These are phyloP conservation scores for Phytophthora palmivora DNA, from an alignment of 352 stramenopile genomes.

Conservation along the genomic window DNA sequence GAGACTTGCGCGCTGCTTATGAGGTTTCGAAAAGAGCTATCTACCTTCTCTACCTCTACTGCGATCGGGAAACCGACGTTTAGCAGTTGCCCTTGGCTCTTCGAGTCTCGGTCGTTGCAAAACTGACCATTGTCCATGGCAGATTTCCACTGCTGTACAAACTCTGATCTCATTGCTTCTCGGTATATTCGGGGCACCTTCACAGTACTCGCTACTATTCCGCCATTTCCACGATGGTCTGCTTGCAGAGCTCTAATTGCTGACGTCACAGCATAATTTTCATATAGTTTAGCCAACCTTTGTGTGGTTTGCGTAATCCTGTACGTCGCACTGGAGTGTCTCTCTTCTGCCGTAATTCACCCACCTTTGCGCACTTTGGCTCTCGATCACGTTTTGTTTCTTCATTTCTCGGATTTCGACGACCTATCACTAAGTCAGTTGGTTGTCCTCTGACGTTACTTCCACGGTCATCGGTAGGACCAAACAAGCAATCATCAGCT, in stretches of 20 bases:
- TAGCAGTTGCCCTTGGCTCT: too few relatives aligned
- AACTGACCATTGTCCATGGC: neutral
- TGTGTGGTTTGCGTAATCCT: neutral
- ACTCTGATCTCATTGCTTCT: neutral
- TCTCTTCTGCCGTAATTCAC: neutral
- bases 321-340: neutral
- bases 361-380: neutral
- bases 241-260: neutral
- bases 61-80: too few relatives aligned
- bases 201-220: neutral
- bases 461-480: neutral
- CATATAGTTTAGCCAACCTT: neutral
- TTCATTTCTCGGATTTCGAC: neutral
- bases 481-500: neutral
- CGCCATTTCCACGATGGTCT: neutral
- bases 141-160: neutral
- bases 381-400: neutral
- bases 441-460: neutral
- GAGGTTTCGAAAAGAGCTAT: too few relatives aligned
- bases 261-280: neutral
- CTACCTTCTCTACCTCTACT: too few relatives aligned
- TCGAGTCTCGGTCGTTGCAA: too few relatives aligned
- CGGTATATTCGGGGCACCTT: neutral
- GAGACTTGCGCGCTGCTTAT: too few relatives aligned
- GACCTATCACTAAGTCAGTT: neutral